phyloP scores from a whole-genome alignment of 2,329 filamentous ascomycete species.

The Aspergillus candidus region DNA sequence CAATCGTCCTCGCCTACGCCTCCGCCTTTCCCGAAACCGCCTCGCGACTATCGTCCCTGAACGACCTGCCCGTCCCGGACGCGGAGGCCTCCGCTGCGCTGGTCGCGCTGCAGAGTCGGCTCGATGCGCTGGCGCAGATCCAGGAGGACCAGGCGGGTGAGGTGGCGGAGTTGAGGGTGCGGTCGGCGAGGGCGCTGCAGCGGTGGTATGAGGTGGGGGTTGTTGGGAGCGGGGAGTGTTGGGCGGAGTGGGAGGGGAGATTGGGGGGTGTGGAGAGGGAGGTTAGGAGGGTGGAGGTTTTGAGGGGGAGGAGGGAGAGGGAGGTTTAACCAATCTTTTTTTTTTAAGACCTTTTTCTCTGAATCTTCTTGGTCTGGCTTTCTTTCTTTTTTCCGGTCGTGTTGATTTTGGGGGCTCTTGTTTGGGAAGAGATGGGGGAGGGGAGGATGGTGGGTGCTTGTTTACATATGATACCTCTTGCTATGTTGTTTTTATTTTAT shows the following conservation, averaged over 20 bases:
- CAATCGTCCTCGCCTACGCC: slow-evolving; percentile 42
- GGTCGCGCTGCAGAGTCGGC: slow-evolving; percentile 37
- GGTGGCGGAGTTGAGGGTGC: slow-evolving; percentile 37
- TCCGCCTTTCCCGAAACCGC: slow-evolving; percentile 43
- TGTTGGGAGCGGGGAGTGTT: slow-evolving; percentile 60
- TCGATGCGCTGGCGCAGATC: slow-evolving; percentile 30
- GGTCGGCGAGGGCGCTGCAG: slow-evolving; percentile 49
- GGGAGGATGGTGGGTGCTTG: background rate
- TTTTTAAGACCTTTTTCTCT: no score
- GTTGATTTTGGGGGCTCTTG: background rate
- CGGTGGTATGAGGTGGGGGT: slow-evolving; percentile 70
- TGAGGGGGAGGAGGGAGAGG: slow-evolving; percentile 49
- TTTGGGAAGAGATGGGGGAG: background rate
- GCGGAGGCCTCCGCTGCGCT: slow-evolving; percentile 37
- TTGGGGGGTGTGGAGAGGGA: slow-evolving; percentile 60
- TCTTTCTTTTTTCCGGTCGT: no score
- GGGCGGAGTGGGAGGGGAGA: slow-evolving; percentile 65
- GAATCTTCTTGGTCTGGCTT: no score
- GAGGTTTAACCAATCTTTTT: no score
- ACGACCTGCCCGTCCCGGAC: slow-evolving; percentile 43
- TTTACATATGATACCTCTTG: slow-evolving; percentile 9
- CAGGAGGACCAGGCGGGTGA: slow-evolving; percentile 37
- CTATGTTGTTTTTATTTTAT: slow-evolving; percentile 3
- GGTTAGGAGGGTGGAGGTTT: slow-evolving; percentile 58
- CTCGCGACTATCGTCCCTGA: slow-evolving; percentile 43